Evolutionary conservation across 2,329 filamentous ascomycete species (phyloP), one percentile per base, ranked within the genome.

Genomic region (Fonsecaea monophora): DNA sequence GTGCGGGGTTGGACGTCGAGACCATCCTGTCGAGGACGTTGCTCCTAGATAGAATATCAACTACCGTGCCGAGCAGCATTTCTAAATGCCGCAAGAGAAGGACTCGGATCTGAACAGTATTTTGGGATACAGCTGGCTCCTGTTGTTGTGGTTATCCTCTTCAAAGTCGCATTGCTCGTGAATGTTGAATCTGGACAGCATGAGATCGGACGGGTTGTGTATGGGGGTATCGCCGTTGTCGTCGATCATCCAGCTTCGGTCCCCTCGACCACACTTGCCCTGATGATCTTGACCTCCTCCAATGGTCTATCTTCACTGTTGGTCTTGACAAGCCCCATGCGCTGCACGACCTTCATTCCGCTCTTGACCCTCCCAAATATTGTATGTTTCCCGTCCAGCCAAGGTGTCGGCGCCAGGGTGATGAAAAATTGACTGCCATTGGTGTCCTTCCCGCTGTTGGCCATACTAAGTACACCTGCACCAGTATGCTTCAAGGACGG

Each of bases 401-500:
- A 98, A 0, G 95, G 95, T 15, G 95, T 94, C 4, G 94, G 94
- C 7, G 93, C 94, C 38, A 98, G 84, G 0, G 95, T 98, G 72
- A 99, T 89, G 77, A 98, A 98, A 80, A 98, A 99, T 80, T 98
- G 95, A 66, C 88, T 92, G 25, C 94, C 94, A 78, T 98, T 98
- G 40, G 94, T 96, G 78, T 98, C 88, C 8, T 92, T 92, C 0
- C 95, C 95, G 15, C 89, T 89, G 80, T 99, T 99, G 67, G 95
- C 95, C 95, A 99, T 99, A 80, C 89, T 93, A 73, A 99, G 82
- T n/a, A 98, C 85, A 0, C 94, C 94, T 3, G 94, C 94, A 42
- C 94, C 94, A 0, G 93, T 96, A 82, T 99, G 95, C 77, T 94
- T 95, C 62, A 99, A 82, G 4, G 83, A 82, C 1, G 88, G 80